Evolutionary conservation across 2,329 filamentous ascomycete species (phyloP), one percentile per base, ranked within the genome.

Genomic region (Stemphylium lycopersici): DNA sequence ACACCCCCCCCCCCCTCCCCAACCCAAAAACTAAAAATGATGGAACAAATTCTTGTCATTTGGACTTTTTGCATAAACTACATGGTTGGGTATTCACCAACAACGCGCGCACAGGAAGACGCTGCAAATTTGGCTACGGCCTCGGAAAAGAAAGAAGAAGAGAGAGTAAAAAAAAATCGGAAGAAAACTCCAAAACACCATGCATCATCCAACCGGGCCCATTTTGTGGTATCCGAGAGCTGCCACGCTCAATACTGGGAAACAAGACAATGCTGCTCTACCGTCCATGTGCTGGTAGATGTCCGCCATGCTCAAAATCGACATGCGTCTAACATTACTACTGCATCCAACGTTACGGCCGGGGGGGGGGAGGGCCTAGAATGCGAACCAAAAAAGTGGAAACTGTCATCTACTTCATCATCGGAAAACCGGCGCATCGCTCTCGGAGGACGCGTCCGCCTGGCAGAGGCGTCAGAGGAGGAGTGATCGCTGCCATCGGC

Each of bases 271-370:
- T 44, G 42, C 42, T 44, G 42, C 34, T 70, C 65, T 63, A 62
- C 60, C 59, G 46, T 56, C 55, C 52, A 58, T 53, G 49, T 50
- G 50, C 45, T 62, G 60, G 62, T 59, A 59, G 51, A 62, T 41
- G 31, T 34, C 42, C 31, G 59, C 46, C 58, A 59, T 61, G 58
- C 59, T 58, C 57, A 55, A 60, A 62, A 65, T 70, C 59, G 56
- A 67, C 61, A 61, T 67, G 65, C 60, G 61, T 73, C 71, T 73
- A 74, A 70, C 51, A 75, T 70, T 70, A 74, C 62, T 66, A 62
- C 65, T 55, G 65, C 58, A 61, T 39, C 26, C 36, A 61, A 60
- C 59, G 58, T 50, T 55, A 61, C 59, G 64, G 65, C 55, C 55
- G 52, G 52, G 20, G 20, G 4, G 20, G 20, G 20, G 20, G 4